phyloP scores from a whole-genome alignment of 305 asterid genomes.

The Fraxinus nigra region DNA sequence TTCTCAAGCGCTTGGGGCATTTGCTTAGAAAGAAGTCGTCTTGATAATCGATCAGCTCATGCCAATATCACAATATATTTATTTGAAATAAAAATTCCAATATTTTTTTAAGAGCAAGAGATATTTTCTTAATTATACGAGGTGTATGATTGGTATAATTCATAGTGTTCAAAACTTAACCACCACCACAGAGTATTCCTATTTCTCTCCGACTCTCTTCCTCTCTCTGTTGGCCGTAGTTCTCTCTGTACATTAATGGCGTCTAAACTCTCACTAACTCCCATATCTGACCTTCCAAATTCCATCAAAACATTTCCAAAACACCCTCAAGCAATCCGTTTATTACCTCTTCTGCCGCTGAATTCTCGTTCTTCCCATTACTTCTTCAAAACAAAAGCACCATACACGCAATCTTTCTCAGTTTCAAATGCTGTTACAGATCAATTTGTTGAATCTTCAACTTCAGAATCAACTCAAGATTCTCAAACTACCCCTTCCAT shows the following conservation, averaged over 20 bases:
- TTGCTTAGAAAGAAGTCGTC: background rate
- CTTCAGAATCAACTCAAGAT: conserved; percentile 29
- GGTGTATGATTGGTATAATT: background rate
- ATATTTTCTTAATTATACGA: background rate
- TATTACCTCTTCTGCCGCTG: conserved; percentile 25
- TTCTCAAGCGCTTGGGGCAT: background rate
- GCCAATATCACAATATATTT: background rate
- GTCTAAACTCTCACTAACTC: conserved; percentile 38
- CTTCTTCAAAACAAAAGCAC: conserved; percentile 21
- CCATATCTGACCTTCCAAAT: conserved; percentile 34
- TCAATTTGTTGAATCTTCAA: conserved; percentile 26
- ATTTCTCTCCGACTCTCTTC: background rate
- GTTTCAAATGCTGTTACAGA: conserved; percentile 42
- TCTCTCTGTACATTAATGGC: conserved; percentile 37
- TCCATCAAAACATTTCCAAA: conserved; percentile 14
- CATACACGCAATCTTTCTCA: conserved; percentile 20
- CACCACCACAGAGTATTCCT: background rate
- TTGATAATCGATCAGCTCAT: background rate
- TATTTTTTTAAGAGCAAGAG: background rate
- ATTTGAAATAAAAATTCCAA: background rate
- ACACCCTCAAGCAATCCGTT: conserved; percentile 27
- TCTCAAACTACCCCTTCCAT: conserved; percentile 12
- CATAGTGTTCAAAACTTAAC: background rate
- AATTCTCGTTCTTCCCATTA: conserved; percentile 26
- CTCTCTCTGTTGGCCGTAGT: background rate